These are phyloP conservation scores for Fusarium domesticum DNA, from an alignment of 2,329 filamentous ascomycete species.

Conservation along the genomic window DNA sequence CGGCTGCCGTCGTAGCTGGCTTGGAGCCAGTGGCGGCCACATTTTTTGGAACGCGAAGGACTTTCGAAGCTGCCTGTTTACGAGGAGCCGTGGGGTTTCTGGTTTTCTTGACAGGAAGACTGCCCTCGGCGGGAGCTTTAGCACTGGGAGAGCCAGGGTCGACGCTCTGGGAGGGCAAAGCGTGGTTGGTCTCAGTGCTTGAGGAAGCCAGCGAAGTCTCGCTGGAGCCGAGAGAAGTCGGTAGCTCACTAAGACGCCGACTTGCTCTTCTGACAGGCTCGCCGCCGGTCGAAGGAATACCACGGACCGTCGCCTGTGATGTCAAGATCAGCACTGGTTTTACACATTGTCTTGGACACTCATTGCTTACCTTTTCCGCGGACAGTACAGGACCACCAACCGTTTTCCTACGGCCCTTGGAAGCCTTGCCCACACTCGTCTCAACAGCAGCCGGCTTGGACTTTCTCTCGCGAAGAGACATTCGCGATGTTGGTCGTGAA, in stretches of 20 bases:
- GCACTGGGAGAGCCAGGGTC: constrained; percentile 42
- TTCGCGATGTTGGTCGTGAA: constrained; percentile 54
- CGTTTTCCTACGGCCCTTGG: constrained; percentile 57
- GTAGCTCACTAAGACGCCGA: constrained; percentile 51
- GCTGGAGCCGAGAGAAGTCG: constrained; percentile 32
- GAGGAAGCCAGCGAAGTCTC: constrained; percentile 9
- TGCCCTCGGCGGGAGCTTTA: constrained; percentile 38
- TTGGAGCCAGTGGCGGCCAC: constrained; percentile 19
- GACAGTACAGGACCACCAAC: constrained; percentile 43
- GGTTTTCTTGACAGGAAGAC: constrained; percentile 57
- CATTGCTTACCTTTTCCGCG: constrained; percentile 30
- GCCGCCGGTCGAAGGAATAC: constrained; percentile 26
- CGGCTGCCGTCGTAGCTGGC: constrained; percentile 6
- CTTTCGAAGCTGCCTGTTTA: constrained; percentile 38
- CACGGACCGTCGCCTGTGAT: constrained; percentile 35
- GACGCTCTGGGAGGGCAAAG: constrained; percentile 22
- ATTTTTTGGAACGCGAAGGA: constrained; percentile 39
- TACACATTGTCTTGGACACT: background rate
- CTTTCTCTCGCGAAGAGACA: constrained; percentile 72
- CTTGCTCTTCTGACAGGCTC: constrained; percentile 36
- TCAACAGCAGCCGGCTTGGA: constrained; percentile 53
- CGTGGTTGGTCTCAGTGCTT: constrained; percentile 4
- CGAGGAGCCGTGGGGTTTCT: constrained; percentile 47
- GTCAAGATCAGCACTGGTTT: constrained; percentile 11
- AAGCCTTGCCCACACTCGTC: constrained; percentile 27